Conservation (phyloP, 805 yeast genomes). For the Candida ficus region DNA sequence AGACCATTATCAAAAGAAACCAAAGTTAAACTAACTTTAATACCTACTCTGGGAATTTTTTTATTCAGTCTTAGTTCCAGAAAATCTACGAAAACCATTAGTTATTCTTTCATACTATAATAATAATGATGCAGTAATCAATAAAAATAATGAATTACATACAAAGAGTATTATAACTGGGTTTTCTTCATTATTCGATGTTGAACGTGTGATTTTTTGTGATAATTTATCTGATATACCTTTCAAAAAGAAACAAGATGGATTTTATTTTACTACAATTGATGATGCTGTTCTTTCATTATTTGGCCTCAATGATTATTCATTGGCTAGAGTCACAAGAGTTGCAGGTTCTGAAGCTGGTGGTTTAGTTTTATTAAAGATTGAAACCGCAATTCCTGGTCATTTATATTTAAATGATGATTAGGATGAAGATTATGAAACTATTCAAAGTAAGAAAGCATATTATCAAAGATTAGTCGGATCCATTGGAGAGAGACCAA, state of each 20-base stretch:
- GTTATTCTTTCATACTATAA: constrained; percentile 19
- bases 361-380: constrained; percentile 44
- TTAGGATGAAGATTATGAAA: constrained; percentile 25
- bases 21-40: constrained; percentile 41
- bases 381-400: constrained; percentile 54
- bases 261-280: constrained; percentile 34
- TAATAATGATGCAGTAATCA: constrained; percentile 7
- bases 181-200: constrained; percentile 19
- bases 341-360: constrained; percentile 48
- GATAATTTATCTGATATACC: constrained; percentile 32
- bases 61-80: constrained; percentile 37
- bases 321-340: constrained; percentile 47
- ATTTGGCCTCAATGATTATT: constrained; percentile 37
- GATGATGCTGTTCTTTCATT: constrained; percentile 41
- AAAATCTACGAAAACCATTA: constrained; percentile 21
- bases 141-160: constrained; percentile 19
- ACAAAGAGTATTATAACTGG: constrained; percentile 18
- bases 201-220: constrained; percentile 15
- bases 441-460: constrained; percentile 16
- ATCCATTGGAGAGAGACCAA: constrained; percentile 36
- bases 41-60: constrained; percentile 39
- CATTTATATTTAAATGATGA: constrained; percentile 46
- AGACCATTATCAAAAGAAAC: constrained; percentile 48
- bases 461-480: constrained; percentile 20
- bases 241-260: constrained; percentile 22